Evolutionary conservation across 2,329 filamentous ascomycete species (phyloP).

Genomic region (Fusarium agapanthi): DNA sequence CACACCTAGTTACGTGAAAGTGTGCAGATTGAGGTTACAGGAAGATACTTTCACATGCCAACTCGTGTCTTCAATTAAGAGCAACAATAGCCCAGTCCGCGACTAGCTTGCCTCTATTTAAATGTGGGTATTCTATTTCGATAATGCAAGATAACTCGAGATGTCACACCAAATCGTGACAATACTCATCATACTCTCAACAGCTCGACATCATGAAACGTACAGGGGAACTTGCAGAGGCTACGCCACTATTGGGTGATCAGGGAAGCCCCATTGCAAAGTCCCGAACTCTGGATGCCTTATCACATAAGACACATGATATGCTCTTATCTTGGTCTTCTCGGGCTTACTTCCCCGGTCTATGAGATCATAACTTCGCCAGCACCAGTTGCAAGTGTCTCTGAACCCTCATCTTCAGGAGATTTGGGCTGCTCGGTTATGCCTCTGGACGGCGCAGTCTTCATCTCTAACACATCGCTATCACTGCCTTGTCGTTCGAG

Average conservation of each 20-base stretch:
- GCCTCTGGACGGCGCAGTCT: constrained; percentile 46
- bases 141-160: not conserved
- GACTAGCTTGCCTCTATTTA: not conserved
- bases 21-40: not conserved
- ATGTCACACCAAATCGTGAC: not conserved
- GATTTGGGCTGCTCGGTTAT: constrained; percentile 30
- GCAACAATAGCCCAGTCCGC: not conserved
- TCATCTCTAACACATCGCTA: constrained; percentile 59
- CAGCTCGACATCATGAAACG: not conserved
- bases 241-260: not conserved
- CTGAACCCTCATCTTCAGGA: constrained; percentile 6
- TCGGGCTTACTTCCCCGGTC: constrained; percentile 5
- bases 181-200: not conserved
- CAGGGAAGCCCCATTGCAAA: not conserved
- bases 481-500: constrained; percentile 62
- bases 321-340: not conserved
- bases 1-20: not conserved
- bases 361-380: constrained; percentile 38
- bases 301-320: constrained; percentile 17
- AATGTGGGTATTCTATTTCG: not conserved
- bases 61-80: not conserved
- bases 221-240: not conserved
- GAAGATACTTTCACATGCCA: constrained; percentile 14
- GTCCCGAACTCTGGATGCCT: not conserved
- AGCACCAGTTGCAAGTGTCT: constrained; percentile 32